Conservation (phyloP, 2,329 filamentous ascomycete species). For the Sclerotinia borealis region DNA sequence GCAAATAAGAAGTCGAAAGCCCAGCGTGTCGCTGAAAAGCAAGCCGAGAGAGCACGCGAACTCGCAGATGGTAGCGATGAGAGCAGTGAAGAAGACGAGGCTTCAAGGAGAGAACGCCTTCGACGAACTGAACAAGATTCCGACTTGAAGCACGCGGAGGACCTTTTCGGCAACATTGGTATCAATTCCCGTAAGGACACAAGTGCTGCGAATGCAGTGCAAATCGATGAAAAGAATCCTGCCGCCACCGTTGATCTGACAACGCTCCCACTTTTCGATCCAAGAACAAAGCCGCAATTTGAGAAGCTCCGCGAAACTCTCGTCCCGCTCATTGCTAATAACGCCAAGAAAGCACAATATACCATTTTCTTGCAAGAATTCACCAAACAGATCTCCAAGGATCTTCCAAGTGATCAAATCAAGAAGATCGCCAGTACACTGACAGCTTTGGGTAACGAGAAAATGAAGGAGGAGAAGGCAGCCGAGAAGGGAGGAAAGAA, state of each 20-base stretch:
- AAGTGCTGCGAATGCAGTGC: slow-evolving; percentile 57
- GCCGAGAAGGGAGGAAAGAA: slow-evolving; percentile 95
- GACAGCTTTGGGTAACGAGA: slow-evolving; percentile 92
- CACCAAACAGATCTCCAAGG: slow-evolving; percentile 76
- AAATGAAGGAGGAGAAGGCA: slow-evolving; percentile 97
- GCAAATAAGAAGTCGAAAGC: slow-evolving; percentile 87
- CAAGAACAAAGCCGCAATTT: slow-evolving; percentile 81
- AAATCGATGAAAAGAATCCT: slow-evolving; percentile 68
- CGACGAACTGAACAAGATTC: slow-evolving; percentile 77
- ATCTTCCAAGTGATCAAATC: slow-evolving; percentile 85
- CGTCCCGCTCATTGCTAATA: slow-evolving; percentile 67
- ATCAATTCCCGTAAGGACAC: slow-evolving; percentile 64
- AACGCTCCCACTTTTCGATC: slow-evolving; percentile 78
- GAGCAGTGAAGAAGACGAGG: slow-evolving; percentile 63
- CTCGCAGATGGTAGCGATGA: slow-evolving; percentile 51
- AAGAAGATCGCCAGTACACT: slow-evolving; percentile 88
- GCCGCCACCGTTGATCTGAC: slow-evolving; percentile 75
- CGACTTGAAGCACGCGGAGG: slow-evolving; percentile 83
- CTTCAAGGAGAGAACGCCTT: slow-evolving; percentile 67
- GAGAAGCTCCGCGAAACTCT: slow-evolving; percentile 70
- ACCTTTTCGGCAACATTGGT: slow-evolving; percentile 75
- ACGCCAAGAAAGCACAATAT: slow-evolving; percentile 87
- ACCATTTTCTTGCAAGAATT: slow-evolving; percentile 87
- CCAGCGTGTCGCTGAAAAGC: slow-evolving; percentile 77
- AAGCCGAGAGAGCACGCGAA: slow-evolving; percentile 50